Base-by-base conservation (phyloP, 2,329 filamentous ascomycete genomes). In the Aspergillus sp. region DNA sequence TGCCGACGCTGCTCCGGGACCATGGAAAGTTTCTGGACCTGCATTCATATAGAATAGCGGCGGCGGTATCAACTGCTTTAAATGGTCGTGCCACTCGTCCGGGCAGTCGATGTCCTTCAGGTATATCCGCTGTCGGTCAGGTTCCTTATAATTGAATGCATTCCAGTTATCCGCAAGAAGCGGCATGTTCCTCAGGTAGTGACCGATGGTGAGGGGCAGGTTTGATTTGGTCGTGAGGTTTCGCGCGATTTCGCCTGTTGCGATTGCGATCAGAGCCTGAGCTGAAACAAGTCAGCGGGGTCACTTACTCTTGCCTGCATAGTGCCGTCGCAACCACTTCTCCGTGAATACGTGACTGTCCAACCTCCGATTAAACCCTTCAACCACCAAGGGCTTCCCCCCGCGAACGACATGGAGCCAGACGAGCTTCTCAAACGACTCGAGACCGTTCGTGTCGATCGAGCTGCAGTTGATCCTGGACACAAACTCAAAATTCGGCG, bases 51-150 rank as follows among this genome's bases (percentile, higher is more conserved):
- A 98, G 53, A 86, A 94, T 0, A 96, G 65, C n/a, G 71, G 77
- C 0, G 80, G 74, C 1, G 89, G 88, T 4, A 96, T 80, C 17
- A 85, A 66, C 30, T 82, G 79, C 43, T 78, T 76, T 12, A 98
- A 64, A 36, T 83, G 79, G 16, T 89, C 73, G 32, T 80, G 78
- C 91, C 91, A 98, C 36, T 89, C 78, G 1, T 72, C 65, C 1
- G 91, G 91, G 46, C 88, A 95, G 56, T 98, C 91, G 37, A 98
- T 95, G 53, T 98, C 91, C 52, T 98, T 98, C 15, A 96, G 65
- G 55, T 98, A 98, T 2, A 96, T 75, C 8, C 91, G 77, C 54
- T 98, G 91, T 14, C 83, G 72, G 24, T 76, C 74, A 40, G 84
- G 77, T 42, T 93, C 82, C 38, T 79, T 79, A 54, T 82, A 94